A percentile compares a stretch with the other conserved stretches of the same genome.
Evolutionary conservation across 345 rosid species (phyloP).

Genomic region (Sisymbrium irio): DNA sequence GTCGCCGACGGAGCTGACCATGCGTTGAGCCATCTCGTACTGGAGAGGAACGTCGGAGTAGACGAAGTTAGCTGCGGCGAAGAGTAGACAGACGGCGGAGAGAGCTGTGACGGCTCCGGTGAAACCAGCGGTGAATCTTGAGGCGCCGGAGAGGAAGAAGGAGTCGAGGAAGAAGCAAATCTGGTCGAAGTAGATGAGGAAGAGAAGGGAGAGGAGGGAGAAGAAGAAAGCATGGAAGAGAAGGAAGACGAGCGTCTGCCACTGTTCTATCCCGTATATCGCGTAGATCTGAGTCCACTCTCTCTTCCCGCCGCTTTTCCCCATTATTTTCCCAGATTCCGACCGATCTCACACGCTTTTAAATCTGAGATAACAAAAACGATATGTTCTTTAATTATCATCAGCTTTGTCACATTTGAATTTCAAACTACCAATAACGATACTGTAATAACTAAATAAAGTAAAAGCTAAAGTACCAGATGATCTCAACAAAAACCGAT

Average conservation of each 20-base stretch:
- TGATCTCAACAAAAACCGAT: background rate
- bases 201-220: constrained; percentile 60
- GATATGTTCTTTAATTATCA: no score
- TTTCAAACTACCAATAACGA: no score
- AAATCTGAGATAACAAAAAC: background rate
- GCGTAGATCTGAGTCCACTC: constrained; percentile 98
- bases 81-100: constrained; percentile 74
- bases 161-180: constrained; percentile 55
- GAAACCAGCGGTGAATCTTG: constrained; percentile 81
- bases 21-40: constrained; percentile 91
- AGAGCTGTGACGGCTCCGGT: constrained; percentile 73
- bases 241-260: constrained; percentile 83
- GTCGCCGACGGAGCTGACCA: constrained; percentile 76
- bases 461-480: no score
- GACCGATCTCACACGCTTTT: no score
- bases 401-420: no score
- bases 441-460: no score
- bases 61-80: constrained; percentile 83
- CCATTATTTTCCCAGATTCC: constrained; percentile 32
- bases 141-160: constrained; percentile 43
- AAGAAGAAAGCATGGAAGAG: constrained; percentile 70
- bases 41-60: constrained; percentile 79
- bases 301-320: constrained; percentile 39
- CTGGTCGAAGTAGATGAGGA: constrained; percentile 73
- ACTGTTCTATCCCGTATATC: constrained; percentile 89